A percentile compares a stretch with the other conserved stretches of the same genome.
Conservation (phyloP, 73 alveolate species). For the Paramecium biaurelia region DNA sequence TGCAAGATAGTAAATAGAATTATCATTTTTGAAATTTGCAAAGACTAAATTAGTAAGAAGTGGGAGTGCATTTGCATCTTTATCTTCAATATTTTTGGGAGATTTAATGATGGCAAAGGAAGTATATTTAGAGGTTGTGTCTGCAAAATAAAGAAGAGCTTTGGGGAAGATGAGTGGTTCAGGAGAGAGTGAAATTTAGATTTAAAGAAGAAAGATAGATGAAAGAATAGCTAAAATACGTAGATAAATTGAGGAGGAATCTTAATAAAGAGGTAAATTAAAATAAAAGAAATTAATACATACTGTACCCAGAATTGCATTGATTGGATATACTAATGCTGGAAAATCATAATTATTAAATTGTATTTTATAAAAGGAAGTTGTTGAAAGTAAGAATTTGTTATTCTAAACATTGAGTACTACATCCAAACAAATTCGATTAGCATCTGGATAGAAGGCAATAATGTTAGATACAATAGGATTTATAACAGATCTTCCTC, state of each 20-base stretch:
- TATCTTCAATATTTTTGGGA: slow-evolving; percentile 67
- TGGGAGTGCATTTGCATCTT: slow-evolving; percentile 74
- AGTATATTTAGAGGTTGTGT: slow-evolving; percentile 72
- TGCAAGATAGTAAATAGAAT: slow-evolving; percentile 77
- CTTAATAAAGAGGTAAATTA: slow-evolving; percentile 48
- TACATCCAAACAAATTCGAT: slow-evolving; percentile 66
- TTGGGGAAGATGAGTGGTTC: slow-evolving; percentile 78
- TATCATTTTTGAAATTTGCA: slow-evolving; percentile 82
- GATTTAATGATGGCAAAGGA: slow-evolving; percentile 64
- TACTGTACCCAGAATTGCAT: slow-evolving; percentile 77
- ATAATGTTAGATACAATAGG: slow-evolving; percentile 88
- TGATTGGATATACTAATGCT: slow-evolving; percentile 92
- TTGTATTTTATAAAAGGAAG: slow-evolving; percentile 66
- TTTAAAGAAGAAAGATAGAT: slow-evolving; percentile 74
- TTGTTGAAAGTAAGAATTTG: slow-evolving; percentile 69
- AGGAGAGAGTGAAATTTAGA: slow-evolving; percentile 84
- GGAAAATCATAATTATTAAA: slow-evolving; percentile 90
- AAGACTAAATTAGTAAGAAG: slow-evolving; percentile 81
- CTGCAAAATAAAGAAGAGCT: slow-evolving; percentile 82
- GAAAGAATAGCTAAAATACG: slow-evolving; percentile 78
- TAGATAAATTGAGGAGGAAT: slow-evolving; percentile 8
- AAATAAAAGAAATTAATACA: neutral
- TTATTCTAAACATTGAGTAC: slow-evolving; percentile 85
- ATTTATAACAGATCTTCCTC: slow-evolving; percentile 88
- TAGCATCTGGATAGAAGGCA: slow-evolving; percentile 73